phyloP scores from a whole-genome alignment of 2,329 filamentous ascomycete genomes.

The Pseudogymnoascus sp. region DNA sequence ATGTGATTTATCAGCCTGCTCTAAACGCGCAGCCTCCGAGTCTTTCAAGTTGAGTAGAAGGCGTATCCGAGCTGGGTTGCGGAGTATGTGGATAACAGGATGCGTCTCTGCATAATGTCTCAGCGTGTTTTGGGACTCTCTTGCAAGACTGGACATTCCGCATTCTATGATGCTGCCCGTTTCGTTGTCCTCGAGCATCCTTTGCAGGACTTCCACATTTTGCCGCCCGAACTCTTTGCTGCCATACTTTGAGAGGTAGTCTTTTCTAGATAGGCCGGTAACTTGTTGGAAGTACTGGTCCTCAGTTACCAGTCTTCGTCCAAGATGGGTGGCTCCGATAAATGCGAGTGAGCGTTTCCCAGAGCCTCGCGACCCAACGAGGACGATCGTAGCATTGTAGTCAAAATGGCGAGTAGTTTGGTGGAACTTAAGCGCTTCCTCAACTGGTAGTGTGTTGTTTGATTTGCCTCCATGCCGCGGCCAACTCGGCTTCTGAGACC shows the following conservation, averaged over 20 bases:
- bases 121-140: slow-evolving; percentile 41
- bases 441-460: background rate
- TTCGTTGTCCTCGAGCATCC: slow-evolving; percentile 48
- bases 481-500: background rate
- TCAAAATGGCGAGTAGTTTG: slow-evolving; percentile 19
- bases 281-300: slow-evolving; percentile 59
- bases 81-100: slow-evolving; percentile 61
- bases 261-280: slow-evolving; percentile 51
- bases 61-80: slow-evolving; percentile 57
- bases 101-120: slow-evolving; percentile 54
- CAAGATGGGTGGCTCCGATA: slow-evolving; percentile 63
- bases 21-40: slow-evolving; percentile 33
- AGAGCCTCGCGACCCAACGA: slow-evolving; percentile 64
- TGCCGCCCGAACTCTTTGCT: slow-evolving; percentile 52
- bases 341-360: slow-evolving; percentile 70
- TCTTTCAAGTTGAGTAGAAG: slow-evolving; percentile 34
- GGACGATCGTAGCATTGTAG: slow-evolving; percentile 57
- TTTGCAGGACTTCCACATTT: slow-evolving; percentile 53
- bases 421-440: slow-evolving; percentile 3
- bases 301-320: slow-evolving; percentile 58
- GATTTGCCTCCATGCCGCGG: background rate
- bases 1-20: slow-evolving; percentile 36
- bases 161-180: slow-evolving; percentile 62
- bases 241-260: slow-evolving; percentile 56
- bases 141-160: slow-evolving; percentile 46